Percentiles rank a stretch among this genome's conserved stretches.
These are phyloP conservation scores for Linnemannia zychae DNA, from an alignment of 192 early-diverging fungal genomes.

Conservation along the genomic window DNA sequence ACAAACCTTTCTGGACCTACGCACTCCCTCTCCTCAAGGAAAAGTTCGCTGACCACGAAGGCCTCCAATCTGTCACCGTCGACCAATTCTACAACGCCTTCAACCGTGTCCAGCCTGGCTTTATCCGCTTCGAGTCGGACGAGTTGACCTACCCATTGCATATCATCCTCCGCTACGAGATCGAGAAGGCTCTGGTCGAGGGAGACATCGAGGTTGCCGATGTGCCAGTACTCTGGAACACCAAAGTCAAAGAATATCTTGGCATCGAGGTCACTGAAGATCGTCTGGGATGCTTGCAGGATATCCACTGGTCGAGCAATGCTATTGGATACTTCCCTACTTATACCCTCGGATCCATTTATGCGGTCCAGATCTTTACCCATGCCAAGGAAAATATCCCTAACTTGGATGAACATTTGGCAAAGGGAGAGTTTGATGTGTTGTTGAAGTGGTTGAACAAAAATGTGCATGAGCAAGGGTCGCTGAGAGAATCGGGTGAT, in stretches of 20 bases:
- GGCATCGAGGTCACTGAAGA: constrained; percentile 50
- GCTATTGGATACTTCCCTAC: constrained; percentile 59
- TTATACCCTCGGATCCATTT: constrained; percentile 58
- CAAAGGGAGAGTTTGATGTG: constrained; percentile 54
- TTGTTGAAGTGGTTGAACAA: constrained; percentile 57
- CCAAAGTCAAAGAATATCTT: constrained; percentile 58
- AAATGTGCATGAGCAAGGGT: constrained; percentile 51
- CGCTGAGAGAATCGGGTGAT: constrained; percentile 46
- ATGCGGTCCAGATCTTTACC: constrained; percentile 42
- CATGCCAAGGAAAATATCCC: constrained; percentile 39
- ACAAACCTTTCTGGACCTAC: constrained; percentile 53
- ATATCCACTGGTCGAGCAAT: constrained; percentile 56
- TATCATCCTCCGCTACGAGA: constrained; percentile 57
- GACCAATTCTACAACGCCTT: constrained; percentile 42
- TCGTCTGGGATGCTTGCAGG: constrained; percentile 52
- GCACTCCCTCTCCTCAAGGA: constrained; percentile 48
- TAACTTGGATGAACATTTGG: constrained; percentile 43
- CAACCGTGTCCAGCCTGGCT: constrained; percentile 52
- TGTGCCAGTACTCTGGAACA: constrained; percentile 49
- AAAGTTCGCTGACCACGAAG: constrained; percentile 29
- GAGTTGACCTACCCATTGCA: constrained; percentile 58
- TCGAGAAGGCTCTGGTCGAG: constrained; percentile 51
- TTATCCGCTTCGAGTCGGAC: constrained; percentile 57
- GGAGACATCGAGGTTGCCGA: constrained; percentile 46
- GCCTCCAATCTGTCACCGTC: constrained; percentile 24